These are phyloP conservation scores for Cinchona pubescens DNA, from an alignment of 257 asterid genomes.

Conservation along the genomic window DNA sequence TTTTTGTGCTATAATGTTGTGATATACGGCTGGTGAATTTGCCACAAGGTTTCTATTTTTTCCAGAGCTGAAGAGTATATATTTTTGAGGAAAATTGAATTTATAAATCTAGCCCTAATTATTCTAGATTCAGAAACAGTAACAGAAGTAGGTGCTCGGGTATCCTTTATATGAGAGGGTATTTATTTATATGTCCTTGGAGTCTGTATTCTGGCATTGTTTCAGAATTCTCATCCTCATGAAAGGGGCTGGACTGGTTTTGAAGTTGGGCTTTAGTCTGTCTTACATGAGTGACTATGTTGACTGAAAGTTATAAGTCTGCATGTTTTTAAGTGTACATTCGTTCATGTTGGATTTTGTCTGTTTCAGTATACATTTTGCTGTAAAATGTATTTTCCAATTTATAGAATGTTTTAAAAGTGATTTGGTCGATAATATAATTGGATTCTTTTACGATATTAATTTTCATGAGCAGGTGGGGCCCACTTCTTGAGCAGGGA, in stretches of 20 bases:
- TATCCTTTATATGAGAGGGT: neutral
- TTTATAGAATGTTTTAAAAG: neutral
- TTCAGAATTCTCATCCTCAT: neutral
- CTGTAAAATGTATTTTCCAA: neutral
- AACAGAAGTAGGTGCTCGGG: neutral
- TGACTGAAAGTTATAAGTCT: neutral
- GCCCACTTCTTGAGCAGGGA: conserved; percentile 69
- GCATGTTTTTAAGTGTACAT: neutral
- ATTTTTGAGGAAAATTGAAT: neutral
- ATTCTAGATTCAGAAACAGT: neutral
- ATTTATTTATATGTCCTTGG: neutral
- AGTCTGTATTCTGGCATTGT: neutral
- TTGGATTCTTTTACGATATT: neutral
- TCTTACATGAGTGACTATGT: neutral
- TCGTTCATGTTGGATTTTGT: neutral
- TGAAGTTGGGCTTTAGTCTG: neutral
- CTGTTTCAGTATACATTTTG: neutral
- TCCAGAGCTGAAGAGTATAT: neutral
- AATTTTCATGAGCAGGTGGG: conserved; percentile 56
- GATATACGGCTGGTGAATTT: neutral
- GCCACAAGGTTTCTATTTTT: neutral
- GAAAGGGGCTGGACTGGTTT: neutral
- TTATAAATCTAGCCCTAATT: neutral
- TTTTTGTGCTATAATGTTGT: too few species aligned
- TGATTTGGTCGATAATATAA: neutral